These are phyloP conservation scores for Macrolepiota dolichaula DNA, from an alignment of 768 basidiomycete species.

Conservation along the genomic window DNA sequence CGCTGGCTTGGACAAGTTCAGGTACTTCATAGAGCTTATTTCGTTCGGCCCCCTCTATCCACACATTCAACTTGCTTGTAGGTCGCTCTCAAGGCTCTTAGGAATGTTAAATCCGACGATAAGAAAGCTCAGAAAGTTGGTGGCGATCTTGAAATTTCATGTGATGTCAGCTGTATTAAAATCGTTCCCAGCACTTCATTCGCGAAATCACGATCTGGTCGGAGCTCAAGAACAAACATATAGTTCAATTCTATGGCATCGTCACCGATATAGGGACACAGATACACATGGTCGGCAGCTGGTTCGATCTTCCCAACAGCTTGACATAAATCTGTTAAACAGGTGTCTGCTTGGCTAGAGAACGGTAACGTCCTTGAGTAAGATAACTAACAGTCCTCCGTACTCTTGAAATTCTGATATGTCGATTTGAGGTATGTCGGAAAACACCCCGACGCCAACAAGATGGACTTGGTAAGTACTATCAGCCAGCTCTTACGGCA, in stretches of 20 bases:
- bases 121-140: conserved; percentile 38
- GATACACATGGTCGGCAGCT: conserved; percentile 41
- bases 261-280: conserved; percentile 49
- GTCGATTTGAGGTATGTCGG: conserved; percentile 35
- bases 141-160: not conserved
- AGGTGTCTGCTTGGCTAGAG: conserved; percentile 65
- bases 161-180: not conserved
- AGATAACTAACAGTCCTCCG: conserved; percentile 9
- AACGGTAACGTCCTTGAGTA: conserved; percentile 56
- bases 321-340: not conserved
- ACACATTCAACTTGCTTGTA: conserved; percentile 15
- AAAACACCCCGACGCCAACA: conserved; percentile 32
- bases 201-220: conserved; percentile 56
- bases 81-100: conserved; percentile 58
- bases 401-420: not conserved
- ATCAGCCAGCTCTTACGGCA: not conserved
- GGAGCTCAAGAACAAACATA: conserved; percentile 45
- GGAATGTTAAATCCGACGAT: conserved; percentile 41
- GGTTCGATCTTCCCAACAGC: not conserved
- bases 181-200: conserved; percentile 43
- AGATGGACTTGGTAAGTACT: conserved; percentile 37
- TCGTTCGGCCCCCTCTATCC: not conserved
- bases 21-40: conserved; percentile 21
- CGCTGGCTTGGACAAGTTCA: conserved; percentile 51
- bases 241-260: conserved; percentile 52